Evolutionary conservation across 1,139 yeast species (phyloP).

Genomic region (Debaryomycetaceae sp.): DNA sequence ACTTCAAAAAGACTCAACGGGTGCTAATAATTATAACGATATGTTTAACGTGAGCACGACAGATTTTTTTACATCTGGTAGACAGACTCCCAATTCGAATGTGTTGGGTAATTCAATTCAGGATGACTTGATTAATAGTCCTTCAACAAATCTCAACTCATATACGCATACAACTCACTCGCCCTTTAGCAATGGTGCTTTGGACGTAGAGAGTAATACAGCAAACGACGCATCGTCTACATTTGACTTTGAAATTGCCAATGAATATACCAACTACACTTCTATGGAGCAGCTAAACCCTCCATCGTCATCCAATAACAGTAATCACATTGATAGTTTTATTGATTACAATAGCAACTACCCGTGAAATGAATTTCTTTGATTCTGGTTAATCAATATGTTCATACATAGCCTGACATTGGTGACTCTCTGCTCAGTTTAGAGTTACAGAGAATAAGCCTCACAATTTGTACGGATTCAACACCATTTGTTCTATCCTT

Average conservation of each 20-base stretch:
- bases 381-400: neutral
- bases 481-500: neutral
- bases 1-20: slow-evolving; percentile 1
- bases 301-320: slow-evolving; percentile 7
- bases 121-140: slow-evolving; percentile 15
- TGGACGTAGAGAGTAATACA: slow-evolving; percentile 3
- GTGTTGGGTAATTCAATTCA: slow-evolving; percentile 5
- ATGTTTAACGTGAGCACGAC: slow-evolving; percentile 28
- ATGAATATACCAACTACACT: slow-evolving; percentile 5
- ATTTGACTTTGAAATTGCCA: slow-evolving; percentile 4
- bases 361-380: slow-evolving; percentile 4
- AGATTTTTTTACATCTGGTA: slow-evolving; percentile 23
- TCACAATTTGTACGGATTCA: neutral
- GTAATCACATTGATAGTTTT: slow-evolving; percentile 22
- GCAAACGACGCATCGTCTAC: slow-evolving; percentile 3
- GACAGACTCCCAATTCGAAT: slow-evolving; percentile 20
- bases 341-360: slow-evolving; percentile 24
- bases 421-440: neutral
- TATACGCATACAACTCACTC: slow-evolving; percentile 12
- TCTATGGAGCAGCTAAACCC: slow-evolving; percentile 6
- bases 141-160: slow-evolving; percentile 16
- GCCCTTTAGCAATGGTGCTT: slow-evolving; percentile 4
- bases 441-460: no score
- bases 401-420: neutral
- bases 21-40: slow-evolving; percentile 12